Percentiles rank a stretch among this genome's conserved stretches.
These are phyloP conservation scores for Medicago lupulina DNA, from an alignment of 306 rosid species.

Conservation along the genomic window DNA sequence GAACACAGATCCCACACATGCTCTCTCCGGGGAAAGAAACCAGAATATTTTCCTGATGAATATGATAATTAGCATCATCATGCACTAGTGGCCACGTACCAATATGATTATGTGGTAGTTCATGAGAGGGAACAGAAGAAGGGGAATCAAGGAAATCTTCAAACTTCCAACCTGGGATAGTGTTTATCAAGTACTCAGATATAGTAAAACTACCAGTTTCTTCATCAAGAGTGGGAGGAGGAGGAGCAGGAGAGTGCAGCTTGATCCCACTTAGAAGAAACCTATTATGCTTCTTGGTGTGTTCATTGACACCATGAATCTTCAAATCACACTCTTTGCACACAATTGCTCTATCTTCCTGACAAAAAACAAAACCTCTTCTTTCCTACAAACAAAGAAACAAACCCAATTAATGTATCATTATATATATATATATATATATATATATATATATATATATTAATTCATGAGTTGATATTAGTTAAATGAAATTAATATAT, in stretches of 20 bases:
- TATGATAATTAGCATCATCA: constrained; percentile 35
- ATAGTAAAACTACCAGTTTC: constrained; percentile 52
- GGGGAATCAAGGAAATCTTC: constrained; percentile 81
- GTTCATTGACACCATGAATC: constrained; percentile 75
- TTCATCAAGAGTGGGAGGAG: constrained; percentile 14
- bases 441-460: too few relatives aligned
- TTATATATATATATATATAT: too few relatives aligned
- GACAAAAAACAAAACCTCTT: constrained; percentile 82
- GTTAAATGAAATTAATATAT: background rate
- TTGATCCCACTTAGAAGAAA: constrained; percentile 79
- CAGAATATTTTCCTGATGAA: constrained; percentile 33
- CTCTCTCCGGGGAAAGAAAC: background rate
- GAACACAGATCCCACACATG: constrained; percentile 72
- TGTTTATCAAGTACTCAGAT: constrained; percentile 85
- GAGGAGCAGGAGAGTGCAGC: constrained; percentile 41
- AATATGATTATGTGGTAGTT: background rate
- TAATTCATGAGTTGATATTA: background rate
- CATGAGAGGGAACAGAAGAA: constrained; percentile 11
- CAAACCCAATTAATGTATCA: background rate
- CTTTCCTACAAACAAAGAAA: constrained; percentile 56
- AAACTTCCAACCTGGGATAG: constrained; percentile 93
- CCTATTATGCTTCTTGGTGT: constrained; percentile 75
- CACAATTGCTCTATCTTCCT: constrained; percentile 85
- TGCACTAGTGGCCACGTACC: too few relatives aligned
- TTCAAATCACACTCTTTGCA: constrained; percentile 80